Evolutionary conservation across 345 rosid genomes (phyloP).

Genomic region (Eucalyptus virginea): DNA sequence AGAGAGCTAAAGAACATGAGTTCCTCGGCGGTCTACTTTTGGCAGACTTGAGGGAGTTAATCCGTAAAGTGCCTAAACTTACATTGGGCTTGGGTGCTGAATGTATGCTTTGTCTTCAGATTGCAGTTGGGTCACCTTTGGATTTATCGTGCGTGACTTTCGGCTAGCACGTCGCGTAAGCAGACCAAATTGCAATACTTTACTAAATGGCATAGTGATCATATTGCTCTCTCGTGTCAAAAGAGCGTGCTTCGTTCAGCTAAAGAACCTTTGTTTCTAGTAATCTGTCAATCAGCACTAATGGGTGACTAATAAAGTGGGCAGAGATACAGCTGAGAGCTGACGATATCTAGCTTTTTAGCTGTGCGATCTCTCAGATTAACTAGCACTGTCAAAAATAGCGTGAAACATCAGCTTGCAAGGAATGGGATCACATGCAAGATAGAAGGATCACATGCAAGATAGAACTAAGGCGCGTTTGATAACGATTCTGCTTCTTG

Average conservation of each 20-base stretch:
- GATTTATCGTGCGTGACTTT: neutral
- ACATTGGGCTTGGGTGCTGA: neutral
- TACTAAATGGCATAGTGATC: neutral
- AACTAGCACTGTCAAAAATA: neutral
- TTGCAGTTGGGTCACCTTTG: neutral
- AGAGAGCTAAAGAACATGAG: neutral
- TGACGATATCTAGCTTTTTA: neutral
- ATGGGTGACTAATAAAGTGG: neutral
- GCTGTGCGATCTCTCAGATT: neutral
- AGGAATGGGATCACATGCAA: neutral
- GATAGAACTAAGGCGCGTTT: neutral
- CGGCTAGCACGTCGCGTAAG: neutral
- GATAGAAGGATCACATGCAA: too few species aligned
- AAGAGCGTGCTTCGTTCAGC: neutral
- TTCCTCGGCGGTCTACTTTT: neutral
- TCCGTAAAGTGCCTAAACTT: neutral
- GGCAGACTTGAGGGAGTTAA: neutral
- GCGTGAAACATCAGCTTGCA: neutral
- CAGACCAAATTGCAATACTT: neutral
- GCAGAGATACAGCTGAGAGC: neutral
- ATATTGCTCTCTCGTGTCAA: neutral
- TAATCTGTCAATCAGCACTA: neutral
- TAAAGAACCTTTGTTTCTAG: neutral
- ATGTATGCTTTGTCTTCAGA: neutral
- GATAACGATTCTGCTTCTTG: rapidly evolving